Base-by-base conservation (phyloP, 176 grass and related monocot species). In the Aegilops bicornis region DNA sequence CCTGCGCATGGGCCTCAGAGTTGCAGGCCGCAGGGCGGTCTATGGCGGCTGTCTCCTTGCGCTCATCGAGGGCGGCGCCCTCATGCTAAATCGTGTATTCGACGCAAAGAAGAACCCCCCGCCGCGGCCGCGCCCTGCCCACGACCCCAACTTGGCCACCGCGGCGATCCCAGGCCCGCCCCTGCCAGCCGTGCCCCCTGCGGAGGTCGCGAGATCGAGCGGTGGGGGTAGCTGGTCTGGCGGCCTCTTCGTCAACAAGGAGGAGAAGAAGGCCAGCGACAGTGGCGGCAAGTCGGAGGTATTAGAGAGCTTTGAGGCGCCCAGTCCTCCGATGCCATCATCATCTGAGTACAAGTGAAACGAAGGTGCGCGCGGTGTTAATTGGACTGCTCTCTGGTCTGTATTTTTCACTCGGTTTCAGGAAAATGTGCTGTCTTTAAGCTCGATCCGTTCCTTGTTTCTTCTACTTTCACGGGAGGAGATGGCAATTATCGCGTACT, bases 51-150 rank as follows among this genome's bases (percentile, higher is more conserved):
- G 92, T 7, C 92, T 99, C 35, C 92, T 99, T 10, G 97, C 92
- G 11, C 94, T 99, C 68, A 97, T 99, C 86, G 97, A 99, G 88
- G 97, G 97, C 42, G 94, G 90, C 4, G 94, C 94, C 0, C 92
- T 99, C 61, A 97, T 97, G 94, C 87, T 99, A 71, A 99, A 96
- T 19, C 89, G 97, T 75, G 78, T 95, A 48, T 83, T 99, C 48
- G 84, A 7, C 5, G 6, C 50, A 2, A 54, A 54, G 6, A 54
- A 54, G 50, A 16, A 54, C 50, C 79, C 66, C 1, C 95, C 87
- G 6, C 82, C 87, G 16, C 47, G 89, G 4, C 82, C 87, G 13
- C 47, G 83, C 30, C 83, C 88, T 45, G 73, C 85, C 36, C 83
- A 93, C 7, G 89, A 93, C 2, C 90, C 93, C 15, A 80, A n/a